Evolutionary conservation across 2,329 filamentous ascomycete genomes (phyloP), one percentile per base, ranked within the genome.

Genomic region (Colletotrichum filicis): DNA sequence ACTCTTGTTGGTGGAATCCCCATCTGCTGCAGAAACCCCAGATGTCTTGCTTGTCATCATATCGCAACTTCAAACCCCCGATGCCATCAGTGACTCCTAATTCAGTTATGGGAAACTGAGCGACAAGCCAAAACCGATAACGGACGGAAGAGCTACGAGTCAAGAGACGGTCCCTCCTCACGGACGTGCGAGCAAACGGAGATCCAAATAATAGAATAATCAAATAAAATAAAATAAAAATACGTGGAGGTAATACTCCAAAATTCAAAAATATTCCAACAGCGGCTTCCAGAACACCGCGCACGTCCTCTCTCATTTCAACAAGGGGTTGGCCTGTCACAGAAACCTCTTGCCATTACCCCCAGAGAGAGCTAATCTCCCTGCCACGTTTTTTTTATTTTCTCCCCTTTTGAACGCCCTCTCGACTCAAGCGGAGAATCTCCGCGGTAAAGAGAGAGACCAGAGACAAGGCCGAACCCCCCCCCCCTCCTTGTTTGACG

Each of bases 371-470:
- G 59, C 65, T 65, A 72, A 73, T 69, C 70, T 69, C 62, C 55
- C 66, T 65, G 70, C 70, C 70, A 73, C 66, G 70, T 69, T 69
- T 69, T 30, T 53, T 53, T 49, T 37, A 14, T 8, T 42, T 37
- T n/a, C 22, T 19, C 57, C 24, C 28, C 56, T 42, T 42, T 5
- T 62, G 14, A 46, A 19, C 22, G 11, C 28, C n/a, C n/a, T 16
- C 59, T 56, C 66, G 60, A 72, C 65, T 68, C 59, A 61, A 70
- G 70, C 66, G 70, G 60, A 65, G 70, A 73, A 68, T 64, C 66
- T 72, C 69, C 66, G 69, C 59, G 59, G 56, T 59, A 72, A 46
- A 55, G 61, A 60, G 30, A 56, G 66, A 65, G 19, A 7, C 35
- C 35, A 42, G 24, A 67, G 46, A 63, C 49, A 68, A 35, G 68